These are phyloP conservation scores for Calonectria multiphialidica DNA, from an alignment of 2,329 filamentous ascomycete genomes.

Conservation along the genomic window DNA sequence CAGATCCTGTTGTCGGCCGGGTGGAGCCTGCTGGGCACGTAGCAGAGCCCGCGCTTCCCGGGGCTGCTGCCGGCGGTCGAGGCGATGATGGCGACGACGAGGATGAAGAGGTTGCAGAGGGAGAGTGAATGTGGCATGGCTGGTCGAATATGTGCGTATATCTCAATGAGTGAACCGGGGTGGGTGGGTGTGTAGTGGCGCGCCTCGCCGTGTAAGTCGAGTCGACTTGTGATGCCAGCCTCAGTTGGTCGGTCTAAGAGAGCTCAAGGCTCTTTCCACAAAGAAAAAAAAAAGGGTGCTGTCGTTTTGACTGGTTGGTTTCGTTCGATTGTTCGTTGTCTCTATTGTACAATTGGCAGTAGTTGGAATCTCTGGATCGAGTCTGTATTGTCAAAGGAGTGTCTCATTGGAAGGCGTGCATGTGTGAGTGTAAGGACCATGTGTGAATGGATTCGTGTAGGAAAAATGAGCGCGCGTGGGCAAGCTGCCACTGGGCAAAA, in stretches of 20 bases:
- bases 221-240: not conserved
- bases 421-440: not conserved
- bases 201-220: not conserved
- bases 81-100: conserved; percentile 38
- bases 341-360: not conserved
- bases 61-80: conserved; percentile 45
- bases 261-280: not conserved
- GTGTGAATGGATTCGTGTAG: not conserved
- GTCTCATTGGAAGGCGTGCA: not conserved
- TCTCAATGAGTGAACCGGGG: not conserved
- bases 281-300: not conserved
- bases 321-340: not conserved
- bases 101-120: conserved; percentile 24
- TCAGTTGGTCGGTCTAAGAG: not conserved
- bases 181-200: no score
- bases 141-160: not conserved
- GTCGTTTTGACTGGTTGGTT: not conserved
- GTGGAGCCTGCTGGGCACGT: conserved; percentile 67
- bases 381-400: not conserved
- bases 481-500: not conserved
- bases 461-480: not conserved
- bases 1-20: conserved; percentile 76
- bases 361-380: not conserved
- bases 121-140: conserved; percentile 26
- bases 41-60: conserved; percentile 80